Evolutionary conservation across 2,329 filamentous ascomycete genomes (phyloP), one percentile per base, ranked within the genome.

Genomic region (Alternaria infectoria): DNA sequence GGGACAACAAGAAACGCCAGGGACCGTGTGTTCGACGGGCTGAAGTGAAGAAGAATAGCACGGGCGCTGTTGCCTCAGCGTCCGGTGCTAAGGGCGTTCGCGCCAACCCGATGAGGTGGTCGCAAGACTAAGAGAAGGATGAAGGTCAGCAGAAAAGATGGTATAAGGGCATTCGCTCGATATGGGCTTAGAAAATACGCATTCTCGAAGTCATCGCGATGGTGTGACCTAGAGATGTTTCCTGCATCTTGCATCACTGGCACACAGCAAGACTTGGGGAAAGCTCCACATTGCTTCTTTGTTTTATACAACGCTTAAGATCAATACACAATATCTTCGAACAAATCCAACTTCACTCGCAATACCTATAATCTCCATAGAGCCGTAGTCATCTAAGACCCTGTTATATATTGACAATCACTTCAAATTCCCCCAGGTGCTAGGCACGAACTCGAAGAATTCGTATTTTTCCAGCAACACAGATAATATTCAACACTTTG

Each of bases 61-160:
- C 7, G 15, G 11, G 21, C 13, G 26, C 26, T 26, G 25, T 30
- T 19, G 26, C 36, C 10, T 44, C 57, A 8, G 15, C 8, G 13
- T 5, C 46, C 2, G 23, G 25, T 45, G 19, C 12, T 5, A 32
- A 30, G 3, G 44, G 19, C 3, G 19, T 36, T 32, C 49, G 44
- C 4, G 60, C 60, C n/a, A 59, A 54, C 9, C 60, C 60, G 7
- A 51, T 62, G 9, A 43, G 57, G 13, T 62, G 60, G 60, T 59
- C 50, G 12, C 56, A 62, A 26, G 44, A 62, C 12, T 62, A 26
- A 21, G 17, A 6, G 5, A 6, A 23, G 19, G 19, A 51, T 1
- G 49, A 19, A 5, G n/a, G 8, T 45, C 8, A 13, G 1, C 28
- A 6, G 11, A 3, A 51, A n/a, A 12, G 19, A 0, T 21, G 7